Evolutionary conservation across 176 grass and related monocot genomes (phyloP), one percentile per base, ranked within the genome.

Genomic region (Oryza coarctata): DNA sequence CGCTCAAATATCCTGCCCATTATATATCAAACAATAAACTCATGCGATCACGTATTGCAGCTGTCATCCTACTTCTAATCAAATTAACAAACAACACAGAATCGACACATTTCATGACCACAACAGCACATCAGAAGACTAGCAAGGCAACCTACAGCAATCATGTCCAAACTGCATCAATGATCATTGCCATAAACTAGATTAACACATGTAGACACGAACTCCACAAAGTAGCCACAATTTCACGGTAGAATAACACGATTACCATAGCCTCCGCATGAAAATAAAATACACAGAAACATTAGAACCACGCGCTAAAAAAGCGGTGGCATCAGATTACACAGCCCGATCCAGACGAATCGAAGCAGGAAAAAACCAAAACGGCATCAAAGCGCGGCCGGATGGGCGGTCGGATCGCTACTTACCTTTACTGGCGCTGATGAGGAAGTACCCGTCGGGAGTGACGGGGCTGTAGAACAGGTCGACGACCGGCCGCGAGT

Each of bases 371-470:
- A 49, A 58, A 58, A n/a, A n/a, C n/a, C 52, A 0, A 58, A 23
- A 58, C 7, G 1, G 20, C 52, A 23, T 58, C 55, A 10, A 60
- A 75, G 44, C 41, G 55, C 7, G 3, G 9, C 15, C 27, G 47
- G 47, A 3, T 15, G 3, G 6, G 12, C 34, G 49, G 49, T 7
- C 5, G 22, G 40, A 60, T 44, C 61, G 67, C 81, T 68, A 62
- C 81, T 75, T 78, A 99, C 97, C 97, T 80, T 99, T 99, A 83
- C 97, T 99, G 43, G 97, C 97, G 71, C 97, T 99, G 78, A 96
- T 96, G 80, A 99, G 85, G 70, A 99, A 99, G 83, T 93, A 96
- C 20, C 97, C 93, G 57, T 99, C 97, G 28, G 93, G 88, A 30
- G 88, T 90, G 74, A 90, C 83, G 79, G 79, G 88, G 88, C 88